phyloP scores from a whole-genome alignment of 106 monocot species.

The Apostasia shenzhenica region DNA sequence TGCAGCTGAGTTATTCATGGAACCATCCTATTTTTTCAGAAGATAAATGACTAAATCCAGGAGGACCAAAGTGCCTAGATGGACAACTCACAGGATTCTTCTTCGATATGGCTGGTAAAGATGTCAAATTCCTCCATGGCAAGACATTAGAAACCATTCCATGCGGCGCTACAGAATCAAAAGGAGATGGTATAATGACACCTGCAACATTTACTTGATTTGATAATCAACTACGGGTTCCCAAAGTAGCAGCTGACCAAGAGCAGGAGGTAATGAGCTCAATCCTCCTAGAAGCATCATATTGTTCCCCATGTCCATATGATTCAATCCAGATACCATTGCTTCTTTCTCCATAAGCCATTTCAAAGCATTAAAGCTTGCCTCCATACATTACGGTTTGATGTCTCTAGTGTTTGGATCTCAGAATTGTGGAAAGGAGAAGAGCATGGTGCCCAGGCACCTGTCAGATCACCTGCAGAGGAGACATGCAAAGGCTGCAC shows the following conservation, averaged over 20 bases:
- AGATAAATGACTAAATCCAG: slow-evolving; percentile 60
- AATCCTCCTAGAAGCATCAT: neutral
- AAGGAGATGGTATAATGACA: slow-evolving; percentile 33
- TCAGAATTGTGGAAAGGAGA: slow-evolving; percentile 17
- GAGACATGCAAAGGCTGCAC: slow-evolving; percentile 21
- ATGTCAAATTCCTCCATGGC: slow-evolving; percentile 16
- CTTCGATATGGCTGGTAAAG: slow-evolving; percentile 20
- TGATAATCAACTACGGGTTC: slow-evolving; percentile 3
- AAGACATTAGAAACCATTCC: slow-evolving; percentile 20
- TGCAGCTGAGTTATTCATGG: neutral
- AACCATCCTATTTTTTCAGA: slow-evolving; percentile 28
- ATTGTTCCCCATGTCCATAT: slow-evolving; percentile 45
- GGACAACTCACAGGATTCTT: slow-evolving; percentile 81
- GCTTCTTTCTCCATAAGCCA: slow-evolving; percentile 42
- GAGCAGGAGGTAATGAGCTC: too few species aligned
- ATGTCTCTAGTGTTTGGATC: slow-evolving; percentile 1
- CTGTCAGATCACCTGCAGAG: slow-evolving; percentile 12
- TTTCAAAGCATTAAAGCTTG: slow-evolving; percentile 26
- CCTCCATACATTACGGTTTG: neutral
- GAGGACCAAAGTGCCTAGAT: slow-evolving; percentile 70
- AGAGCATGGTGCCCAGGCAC: neutral
- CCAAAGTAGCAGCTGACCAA: neutral
- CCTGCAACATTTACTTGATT: slow-evolving; percentile 6
- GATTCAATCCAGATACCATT: slow-evolving; percentile 27
- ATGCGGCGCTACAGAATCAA: slow-evolving; percentile 30